Base-by-base conservation (phyloP, 1,284 basidiomycete genomes). In the Tilletia caries region DNA sequence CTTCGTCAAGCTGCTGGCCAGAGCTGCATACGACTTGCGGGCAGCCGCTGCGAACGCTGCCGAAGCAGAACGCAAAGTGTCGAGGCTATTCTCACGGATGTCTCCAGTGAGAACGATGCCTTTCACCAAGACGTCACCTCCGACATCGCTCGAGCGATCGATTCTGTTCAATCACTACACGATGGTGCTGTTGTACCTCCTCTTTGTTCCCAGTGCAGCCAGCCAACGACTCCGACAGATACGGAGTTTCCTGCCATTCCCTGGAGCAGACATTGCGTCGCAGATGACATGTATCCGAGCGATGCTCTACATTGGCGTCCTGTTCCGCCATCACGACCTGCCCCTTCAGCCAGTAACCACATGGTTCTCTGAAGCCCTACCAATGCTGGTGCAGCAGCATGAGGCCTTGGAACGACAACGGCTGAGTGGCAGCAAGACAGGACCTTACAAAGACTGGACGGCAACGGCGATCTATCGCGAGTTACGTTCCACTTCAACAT, bases 161-260 rank as follows among this genome's bases (percentile, higher is more conserved):
- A 90, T 90, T 86, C 86, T 97, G 13, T 90, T 91, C 83, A 97
- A 98, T 83, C 90, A 95, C 32, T 90, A 93, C 78, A 89, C 88
- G 54, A 89, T 91, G 18, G 87, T 92, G 75, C 88, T 91, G 23
- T 86, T 92, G n/a, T 89, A 89, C 5, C 87, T 92, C 65, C 88
- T 90, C 76, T 87, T 95, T 46, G 89, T 91, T 64, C 88, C 90
- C 0, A 74, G 85, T 0, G 86, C 87, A 23, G 86, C 89, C 68
- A 84, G 86, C 3, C 86, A 86, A 65, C 87, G 89, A 15, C 81
- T 92, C 33, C 82, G 85, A 12, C 88, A 88, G 70, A 90, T 90
- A 13, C 88, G 87, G 43, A 86, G 86, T 34, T 92, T 90, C 68
- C 86, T 94, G 62, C 85, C 76, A 4, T 95, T 95, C 82, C 84